Evolutionary conservation across 495 filamentous ascomycete genomes (phyloP).

Genomic region (Chaetomium cochliodes): DNA sequence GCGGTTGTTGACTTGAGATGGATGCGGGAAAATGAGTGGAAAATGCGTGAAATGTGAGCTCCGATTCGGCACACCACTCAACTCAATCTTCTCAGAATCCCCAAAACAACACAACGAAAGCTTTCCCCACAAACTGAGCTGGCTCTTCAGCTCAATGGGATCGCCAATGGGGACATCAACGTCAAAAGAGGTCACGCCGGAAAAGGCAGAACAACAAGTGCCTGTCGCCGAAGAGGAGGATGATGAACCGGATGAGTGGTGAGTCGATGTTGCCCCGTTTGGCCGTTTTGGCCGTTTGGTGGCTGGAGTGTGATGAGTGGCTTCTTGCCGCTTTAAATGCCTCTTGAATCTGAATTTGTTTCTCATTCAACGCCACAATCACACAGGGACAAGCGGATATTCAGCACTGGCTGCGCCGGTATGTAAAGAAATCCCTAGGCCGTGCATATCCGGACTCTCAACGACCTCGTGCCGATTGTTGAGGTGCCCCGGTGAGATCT

Average conservation of each 20-base stretch:
- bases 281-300: too few relatives aligned
- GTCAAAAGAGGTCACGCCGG: constrained; percentile 51
- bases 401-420: constrained; percentile 94
- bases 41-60: not conserved
- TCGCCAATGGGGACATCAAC: constrained; percentile 33
- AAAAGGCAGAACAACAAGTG: constrained; percentile 37
- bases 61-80: not conserved
- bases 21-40: constrained; percentile 6
- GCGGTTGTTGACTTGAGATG: constrained; percentile 13
- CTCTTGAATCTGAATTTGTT: not conserved
- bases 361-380: constrained; percentile 21
- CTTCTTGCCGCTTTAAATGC: constrained; percentile 9
- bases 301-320: not conserved
- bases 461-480: not conserved
- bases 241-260: constrained; percentile 97
- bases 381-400: constrained; percentile 83
- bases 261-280: constrained; percentile 31
- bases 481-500: too few relatives aligned
- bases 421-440: constrained; percentile 12
- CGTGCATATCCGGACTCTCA: not conserved
- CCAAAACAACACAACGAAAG: not conserved
- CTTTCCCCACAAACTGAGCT: not conserved
- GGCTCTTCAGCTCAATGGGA: too few relatives aligned
- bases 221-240: constrained; percentile 51
- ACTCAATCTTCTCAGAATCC: not conserved